These are phyloP conservation scores for Dioszegia hungarica DNA, from an alignment of 768 basidiomycete genomes.

Conservation along the genomic window DNA sequence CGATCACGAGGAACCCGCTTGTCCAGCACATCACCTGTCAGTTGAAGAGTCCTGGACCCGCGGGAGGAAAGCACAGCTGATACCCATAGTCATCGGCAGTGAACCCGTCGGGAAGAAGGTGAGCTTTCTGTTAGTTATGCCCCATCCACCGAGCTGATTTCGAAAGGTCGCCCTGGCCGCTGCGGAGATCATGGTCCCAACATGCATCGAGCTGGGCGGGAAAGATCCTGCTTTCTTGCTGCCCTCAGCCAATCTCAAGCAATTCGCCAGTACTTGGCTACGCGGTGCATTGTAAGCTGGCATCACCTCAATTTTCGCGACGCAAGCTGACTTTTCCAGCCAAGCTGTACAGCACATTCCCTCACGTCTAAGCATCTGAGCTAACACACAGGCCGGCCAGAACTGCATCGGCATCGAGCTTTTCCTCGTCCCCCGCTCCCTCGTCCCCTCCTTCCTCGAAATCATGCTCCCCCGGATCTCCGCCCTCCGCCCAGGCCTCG, in stretches of 20 bases:
- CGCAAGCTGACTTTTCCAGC: constrained; percentile 9
- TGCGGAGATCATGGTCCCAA: constrained; percentile 79
- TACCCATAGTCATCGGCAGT: constrained; percentile 46
- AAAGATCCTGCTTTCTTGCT: constrained; percentile 91
- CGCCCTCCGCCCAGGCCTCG: constrained; percentile 69
- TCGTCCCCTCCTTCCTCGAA: constrained; percentile 69
- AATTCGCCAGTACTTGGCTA: constrained; percentile 78
- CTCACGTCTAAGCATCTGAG: neutral
- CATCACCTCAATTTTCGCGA: too few relatives aligned
- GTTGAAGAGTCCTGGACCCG: constrained; percentile 1
- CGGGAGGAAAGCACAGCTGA: neutral
- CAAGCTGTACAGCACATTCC: constrained; percentile 23
- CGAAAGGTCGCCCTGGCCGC: constrained; percentile 67
- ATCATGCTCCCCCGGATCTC: constrained; percentile 58
- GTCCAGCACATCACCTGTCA: constrained; percentile 81
- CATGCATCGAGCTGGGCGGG: constrained; percentile 91
- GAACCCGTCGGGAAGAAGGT: constrained; percentile 53
- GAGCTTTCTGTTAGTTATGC: neutral
- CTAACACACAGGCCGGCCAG: constrained; percentile 58
- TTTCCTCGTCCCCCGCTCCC: constrained; percentile 72
- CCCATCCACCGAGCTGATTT: neutral
- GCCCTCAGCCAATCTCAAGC: constrained; percentile 73
- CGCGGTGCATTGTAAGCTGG: constrained; percentile 78
- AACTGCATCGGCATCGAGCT: constrained; percentile 97
- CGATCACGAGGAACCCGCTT: constrained; percentile 66